A percentile compares a stretch with the other conserved stretches of the same genome.
Conservation (phyloP, 148 eudicot species). For the Talinum fruticosum region DNA sequence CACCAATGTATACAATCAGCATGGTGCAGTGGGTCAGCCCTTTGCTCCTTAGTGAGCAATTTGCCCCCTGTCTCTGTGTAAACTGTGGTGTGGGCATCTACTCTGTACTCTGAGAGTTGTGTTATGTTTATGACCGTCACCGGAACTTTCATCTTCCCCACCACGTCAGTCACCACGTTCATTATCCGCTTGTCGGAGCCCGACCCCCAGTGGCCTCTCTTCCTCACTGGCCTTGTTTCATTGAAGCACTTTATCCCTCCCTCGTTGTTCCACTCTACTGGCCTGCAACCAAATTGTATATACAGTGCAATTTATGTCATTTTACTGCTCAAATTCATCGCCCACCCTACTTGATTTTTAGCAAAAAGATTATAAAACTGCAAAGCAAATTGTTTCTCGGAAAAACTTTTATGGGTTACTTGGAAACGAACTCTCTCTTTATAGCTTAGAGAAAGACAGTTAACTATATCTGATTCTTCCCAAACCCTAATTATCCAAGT, state of each 20-base stretch:
- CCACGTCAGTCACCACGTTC: conserved; percentile 50
- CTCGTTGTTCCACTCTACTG: conserved; percentile 53
- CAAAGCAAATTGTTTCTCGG: too few relatives aligned
- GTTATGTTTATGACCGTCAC: conserved; percentile 70
- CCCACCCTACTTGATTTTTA: too few relatives aligned
- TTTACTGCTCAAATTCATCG: too few relatives aligned
- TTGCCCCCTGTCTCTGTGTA: conserved; percentile 71
- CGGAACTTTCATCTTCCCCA: conserved; percentile 64
- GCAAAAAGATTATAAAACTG: too few relatives aligned
- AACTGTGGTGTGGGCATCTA: conserved; percentile 70
- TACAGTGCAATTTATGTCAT: too few relatives aligned
- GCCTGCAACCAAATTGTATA: background rate
- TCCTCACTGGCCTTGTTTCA: conserved; percentile 71
- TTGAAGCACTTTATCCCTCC: conserved; percentile 72
- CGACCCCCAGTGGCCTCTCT: conserved; percentile 68
- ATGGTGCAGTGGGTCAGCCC: conserved; percentile 53
- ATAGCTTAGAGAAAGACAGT: too few relatives aligned
- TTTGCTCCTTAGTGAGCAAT: conserved; percentile 58
- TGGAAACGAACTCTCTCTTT: too few relatives aligned
- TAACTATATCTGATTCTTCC: too few relatives aligned
- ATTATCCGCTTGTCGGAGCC: conserved; percentile 72
- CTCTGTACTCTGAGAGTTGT: conserved; percentile 74
- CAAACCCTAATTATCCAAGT: too few relatives aligned
- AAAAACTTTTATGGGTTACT: too few relatives aligned
- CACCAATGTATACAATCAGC: conserved; percentile 99